Conservation (phyloP, 495 filamentous ascomycete species). For the Thermothielavioides terrestris region DNA sequence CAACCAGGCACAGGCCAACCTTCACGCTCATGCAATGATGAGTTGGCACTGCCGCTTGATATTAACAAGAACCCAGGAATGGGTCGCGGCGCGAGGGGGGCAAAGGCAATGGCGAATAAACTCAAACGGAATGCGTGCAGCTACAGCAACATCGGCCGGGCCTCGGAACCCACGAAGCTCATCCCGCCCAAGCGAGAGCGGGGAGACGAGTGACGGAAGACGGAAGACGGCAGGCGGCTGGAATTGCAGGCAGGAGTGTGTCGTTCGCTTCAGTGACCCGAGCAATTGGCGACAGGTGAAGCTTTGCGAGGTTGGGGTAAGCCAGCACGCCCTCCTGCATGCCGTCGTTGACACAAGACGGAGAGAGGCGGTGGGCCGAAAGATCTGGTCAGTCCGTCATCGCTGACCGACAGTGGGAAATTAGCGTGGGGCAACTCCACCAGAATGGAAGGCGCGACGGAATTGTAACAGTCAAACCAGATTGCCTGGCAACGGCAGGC, state of each 20-base stretch:
- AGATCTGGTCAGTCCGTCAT: too few relatives aligned
- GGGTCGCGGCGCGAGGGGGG: slow-evolving; percentile 15
- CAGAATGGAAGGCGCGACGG: neutral
- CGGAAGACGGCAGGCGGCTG: too few relatives aligned
- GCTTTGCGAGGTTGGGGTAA: neutral
- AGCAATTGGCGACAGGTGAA: neutral
- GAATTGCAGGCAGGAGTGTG: neutral
- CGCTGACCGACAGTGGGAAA: neutral
- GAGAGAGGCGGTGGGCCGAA: neutral
- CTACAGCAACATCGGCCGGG: neutral
- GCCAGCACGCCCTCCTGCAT: too few relatives aligned
- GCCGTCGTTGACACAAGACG: neutral
- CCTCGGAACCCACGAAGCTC: neutral
- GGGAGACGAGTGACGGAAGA: too few relatives aligned
- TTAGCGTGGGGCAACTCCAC: neutral
- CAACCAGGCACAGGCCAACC: slow-evolving; percentile 47
- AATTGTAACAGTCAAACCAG: neutral
- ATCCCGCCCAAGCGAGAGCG: slow-evolving; percentile 16
- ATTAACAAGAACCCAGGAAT: slow-evolving; percentile 42
- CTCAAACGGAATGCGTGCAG: slow-evolving; percentile 6
- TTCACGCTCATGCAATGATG: slow-evolving; percentile 72
- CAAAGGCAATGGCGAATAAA: slow-evolving; percentile 14
- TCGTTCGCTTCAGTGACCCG: neutral
- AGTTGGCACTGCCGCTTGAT: slow-evolving; percentile 74
- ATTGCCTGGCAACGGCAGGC: neutral